phyloP scores from a whole-genome alignment of 1,284 basidiomycete species.

The Fomitopsis pinicola region DNA sequence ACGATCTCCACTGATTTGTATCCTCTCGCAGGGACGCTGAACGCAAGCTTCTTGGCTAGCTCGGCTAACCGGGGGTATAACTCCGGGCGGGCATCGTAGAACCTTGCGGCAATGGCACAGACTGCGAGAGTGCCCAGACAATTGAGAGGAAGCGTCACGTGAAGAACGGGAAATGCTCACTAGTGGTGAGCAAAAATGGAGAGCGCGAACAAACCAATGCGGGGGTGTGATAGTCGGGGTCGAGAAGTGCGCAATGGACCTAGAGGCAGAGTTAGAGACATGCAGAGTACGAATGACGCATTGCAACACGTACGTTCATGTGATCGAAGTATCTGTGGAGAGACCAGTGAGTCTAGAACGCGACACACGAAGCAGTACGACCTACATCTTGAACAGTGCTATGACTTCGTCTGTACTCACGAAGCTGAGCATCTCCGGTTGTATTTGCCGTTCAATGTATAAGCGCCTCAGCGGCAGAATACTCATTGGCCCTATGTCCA shows the following conservation, averaged over 20 bases:
- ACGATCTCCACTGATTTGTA: constrained; percentile 97
- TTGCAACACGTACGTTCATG: constrained; percentile 54
- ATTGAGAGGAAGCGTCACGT: neutral
- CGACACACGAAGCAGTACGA: constrained; percentile 29
- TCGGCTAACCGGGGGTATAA: constrained; percentile 80
- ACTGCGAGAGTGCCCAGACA: constrained; percentile 42
- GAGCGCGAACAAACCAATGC: constrained; percentile 88
- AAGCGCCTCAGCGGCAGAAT: constrained; percentile 81
- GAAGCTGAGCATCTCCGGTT: constrained; percentile 88
- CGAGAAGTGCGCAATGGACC: constrained; percentile 74
- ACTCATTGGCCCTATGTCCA: constrained; percentile 70
- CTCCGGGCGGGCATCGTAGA: constrained; percentile 82
- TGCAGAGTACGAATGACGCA: no score
- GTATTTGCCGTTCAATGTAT: constrained; percentile 86
- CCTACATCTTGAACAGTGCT: constrained; percentile 88
- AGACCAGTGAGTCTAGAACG: constrained; percentile 8
- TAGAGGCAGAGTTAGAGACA: constrained; percentile 23
- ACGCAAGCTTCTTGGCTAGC: constrained; percentile 88
- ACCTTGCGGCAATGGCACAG: constrained; percentile 90
- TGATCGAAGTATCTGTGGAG: constrained; percentile 66
- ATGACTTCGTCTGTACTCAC: constrained; percentile 82
- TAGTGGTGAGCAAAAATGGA: constrained; percentile 89
- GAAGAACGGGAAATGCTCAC: constrained; percentile 44
- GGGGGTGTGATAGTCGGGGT: constrained; percentile 87
- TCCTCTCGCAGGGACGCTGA: constrained; percentile 77